A percentile compares a stretch with the other conserved stretches of the same genome.
Evolutionary conservation across 2,329 filamentous ascomycete species (phyloP).

Genomic region (Pseudogymnoascus pannorum): DNA sequence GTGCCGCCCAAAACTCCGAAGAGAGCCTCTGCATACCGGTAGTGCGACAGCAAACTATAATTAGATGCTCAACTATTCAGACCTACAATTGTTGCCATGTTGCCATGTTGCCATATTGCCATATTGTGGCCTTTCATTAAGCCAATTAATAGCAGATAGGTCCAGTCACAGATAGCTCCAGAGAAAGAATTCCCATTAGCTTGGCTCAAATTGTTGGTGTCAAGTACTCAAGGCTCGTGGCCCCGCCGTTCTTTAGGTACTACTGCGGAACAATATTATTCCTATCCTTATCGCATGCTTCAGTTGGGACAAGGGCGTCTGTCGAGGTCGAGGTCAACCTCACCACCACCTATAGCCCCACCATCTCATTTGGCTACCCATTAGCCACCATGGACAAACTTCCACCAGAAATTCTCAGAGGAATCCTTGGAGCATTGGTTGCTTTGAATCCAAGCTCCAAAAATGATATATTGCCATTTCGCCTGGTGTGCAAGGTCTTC

Average conservation of each 20-base stretch:
- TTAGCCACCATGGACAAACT: constrained; percentile 37
- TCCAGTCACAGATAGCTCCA: neutral
- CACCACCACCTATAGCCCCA: constrained; percentile 8
- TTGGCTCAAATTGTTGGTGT: neutral
- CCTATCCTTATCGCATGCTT: constrained; percentile 5
- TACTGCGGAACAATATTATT: neutral
- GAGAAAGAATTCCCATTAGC: neutral
- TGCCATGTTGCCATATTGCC: neutral
- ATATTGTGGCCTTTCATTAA: neutral
- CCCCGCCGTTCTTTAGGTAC: neutral
- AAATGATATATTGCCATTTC: constrained; percentile 38
- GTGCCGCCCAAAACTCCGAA: neutral
- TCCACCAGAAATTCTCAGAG: constrained; percentile 41
- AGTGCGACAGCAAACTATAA: neutral
- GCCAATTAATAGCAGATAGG: too few relatives aligned
- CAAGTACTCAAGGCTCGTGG: too few relatives aligned
- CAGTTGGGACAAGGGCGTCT: neutral
- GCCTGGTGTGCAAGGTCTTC: constrained; percentile 44
- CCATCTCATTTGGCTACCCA: neutral
- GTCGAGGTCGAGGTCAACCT: neutral
- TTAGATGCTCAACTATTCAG: neutral
- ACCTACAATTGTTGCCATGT: too few relatives aligned
- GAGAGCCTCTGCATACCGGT: neutral
- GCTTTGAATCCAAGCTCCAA: constrained; percentile 34
- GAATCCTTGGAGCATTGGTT: constrained; percentile 39